Evolutionary conservation across 2,329 filamentous ascomycete species (phyloP).

Genomic region (Exophiala sp.): DNA sequence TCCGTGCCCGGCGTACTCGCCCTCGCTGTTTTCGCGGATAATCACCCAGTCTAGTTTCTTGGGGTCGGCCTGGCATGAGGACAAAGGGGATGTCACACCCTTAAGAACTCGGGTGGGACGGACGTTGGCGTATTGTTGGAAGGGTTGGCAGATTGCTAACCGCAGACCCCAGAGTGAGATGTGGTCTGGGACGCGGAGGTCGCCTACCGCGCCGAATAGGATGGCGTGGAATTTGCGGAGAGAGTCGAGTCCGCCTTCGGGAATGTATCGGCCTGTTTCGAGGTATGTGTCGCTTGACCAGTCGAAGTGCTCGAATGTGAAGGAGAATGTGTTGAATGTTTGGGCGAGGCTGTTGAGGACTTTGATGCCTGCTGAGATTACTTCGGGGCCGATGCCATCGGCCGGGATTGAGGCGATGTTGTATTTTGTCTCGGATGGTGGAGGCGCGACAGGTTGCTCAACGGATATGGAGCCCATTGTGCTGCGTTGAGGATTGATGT

Average conservation of each 20-base stretch:
- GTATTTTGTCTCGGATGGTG: slow-evolving; percentile 9
- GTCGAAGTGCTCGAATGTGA: slow-evolving; percentile 62
- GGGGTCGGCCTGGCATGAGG: slow-evolving; percentile 37
- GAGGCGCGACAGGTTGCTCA: slow-evolving; percentile 1
- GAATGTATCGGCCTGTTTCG: slow-evolving; percentile 62
- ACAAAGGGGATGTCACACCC: slow-evolving; percentile 54
- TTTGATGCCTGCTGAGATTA: slow-evolving; percentile 60
- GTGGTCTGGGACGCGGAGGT: slow-evolving; percentile 62
- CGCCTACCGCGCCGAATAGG: slow-evolving; percentile 66
- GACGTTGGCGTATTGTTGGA: slow-evolving; percentile 68
- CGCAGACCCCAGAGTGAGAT: slow-evolving; percentile 66
- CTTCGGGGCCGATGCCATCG: slow-evolving; percentile 68
- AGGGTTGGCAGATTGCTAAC: slow-evolving; percentile 62
- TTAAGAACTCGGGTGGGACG: slow-evolving; percentile 61
- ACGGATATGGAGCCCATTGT: slow-evolving; percentile 1
- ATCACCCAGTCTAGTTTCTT: slow-evolving; percentile 66
- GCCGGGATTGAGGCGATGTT: slow-evolving; percentile 63
- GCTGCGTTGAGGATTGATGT: not conserved
- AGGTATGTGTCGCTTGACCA: slow-evolving; percentile 67
- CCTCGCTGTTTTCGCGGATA: slow-evolving; percentile 64
- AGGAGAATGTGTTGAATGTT: slow-evolving; percentile 54
- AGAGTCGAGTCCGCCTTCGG: slow-evolving; percentile 56
- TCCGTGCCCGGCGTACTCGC: slow-evolving; percentile 64
- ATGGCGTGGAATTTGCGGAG: slow-evolving; percentile 62
- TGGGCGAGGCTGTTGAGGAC: slow-evolving; percentile 52